Conservation (phyloP, 768 basidiomycete genomes). For the Gelatoporia subvermispora region DNA sequence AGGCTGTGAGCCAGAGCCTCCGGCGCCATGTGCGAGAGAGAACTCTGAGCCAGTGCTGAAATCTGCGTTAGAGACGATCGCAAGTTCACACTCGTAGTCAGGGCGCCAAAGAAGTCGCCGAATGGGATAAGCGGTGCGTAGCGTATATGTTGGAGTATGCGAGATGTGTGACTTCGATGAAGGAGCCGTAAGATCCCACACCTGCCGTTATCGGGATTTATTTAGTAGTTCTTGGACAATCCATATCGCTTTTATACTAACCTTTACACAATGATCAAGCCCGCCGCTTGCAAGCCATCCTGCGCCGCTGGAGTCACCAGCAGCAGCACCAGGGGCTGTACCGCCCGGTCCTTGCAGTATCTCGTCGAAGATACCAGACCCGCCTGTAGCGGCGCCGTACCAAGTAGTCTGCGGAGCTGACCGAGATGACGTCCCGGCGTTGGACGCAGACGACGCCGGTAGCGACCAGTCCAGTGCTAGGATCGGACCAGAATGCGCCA, state of each 20-base stretch:
- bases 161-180: conserved; percentile 44
- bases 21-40: conserved; percentile 11
- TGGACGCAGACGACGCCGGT: conserved; percentile 21
- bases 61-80: conserved; percentile 63
- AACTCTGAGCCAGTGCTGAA: conserved; percentile 34
- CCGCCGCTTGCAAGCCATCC: conserved; percentile 83
- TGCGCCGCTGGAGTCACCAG: conserved; percentile 17
- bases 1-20: not conserved
- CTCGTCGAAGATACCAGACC: conserved; percentile 20
- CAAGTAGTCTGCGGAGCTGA: conserved; percentile 12
- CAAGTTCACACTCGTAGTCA: conserved; percentile 68
- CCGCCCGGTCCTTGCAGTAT: conserved; percentile 10
- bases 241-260: conserved; percentile 16
- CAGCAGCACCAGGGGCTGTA: conserved; percentile 2
- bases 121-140: conserved; percentile 73
- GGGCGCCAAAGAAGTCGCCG: conserved; percentile 76
- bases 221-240: not conserved
- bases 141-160: conserved; percentile 60
- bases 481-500: conserved; percentile 71
- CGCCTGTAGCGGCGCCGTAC: conserved; percentile 12
- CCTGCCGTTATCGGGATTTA: conserved; percentile 27
- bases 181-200: conserved; percentile 66
- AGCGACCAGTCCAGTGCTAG: conserved; percentile 69
- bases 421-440: conserved; percentile 8
- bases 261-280: conserved; percentile 76